Percentiles rank a stretch among this genome's conserved stretches.
phyloP scores from a whole-genome alignment of 345 rosid species.

The Populus nigra region DNA sequence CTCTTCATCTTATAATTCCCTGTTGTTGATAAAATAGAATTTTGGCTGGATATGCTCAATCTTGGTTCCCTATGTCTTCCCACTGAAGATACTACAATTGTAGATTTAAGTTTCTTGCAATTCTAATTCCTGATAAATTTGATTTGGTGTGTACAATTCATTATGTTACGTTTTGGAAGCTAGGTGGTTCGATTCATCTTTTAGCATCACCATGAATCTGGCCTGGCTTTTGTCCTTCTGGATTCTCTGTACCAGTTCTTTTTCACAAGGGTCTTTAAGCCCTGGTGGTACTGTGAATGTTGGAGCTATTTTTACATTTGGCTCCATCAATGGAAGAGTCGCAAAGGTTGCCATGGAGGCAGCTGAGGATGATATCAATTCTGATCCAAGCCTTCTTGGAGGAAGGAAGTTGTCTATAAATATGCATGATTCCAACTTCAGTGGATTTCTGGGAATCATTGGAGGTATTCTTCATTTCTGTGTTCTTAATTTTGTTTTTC shows the following conservation, averaged over 20 bases:
- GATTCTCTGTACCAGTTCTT: constrained; percentile 31
- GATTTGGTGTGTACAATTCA: not conserved
- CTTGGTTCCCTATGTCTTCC: too few species aligned
- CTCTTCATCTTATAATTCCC: not conserved
- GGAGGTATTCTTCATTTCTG: constrained; percentile 21
- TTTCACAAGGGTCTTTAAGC: constrained; percentile 35
- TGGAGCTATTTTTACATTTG: constrained; percentile 63
- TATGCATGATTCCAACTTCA: constrained; percentile 57
- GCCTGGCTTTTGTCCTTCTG: constrained; percentile 37
- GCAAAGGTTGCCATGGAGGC: constrained; percentile 64
- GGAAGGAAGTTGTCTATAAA: constrained; percentile 50
- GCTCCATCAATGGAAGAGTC: constrained; percentile 50
- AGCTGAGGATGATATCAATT: constrained; percentile 69
- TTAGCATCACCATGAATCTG: constrained; percentile 41
- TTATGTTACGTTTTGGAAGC: constrained; percentile 11
- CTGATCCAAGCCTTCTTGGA: constrained; percentile 61
- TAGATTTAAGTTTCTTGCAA: not conserved
- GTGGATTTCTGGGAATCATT: constrained; percentile 51
- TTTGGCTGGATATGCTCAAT: too few species aligned
- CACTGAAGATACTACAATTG: too few species aligned
- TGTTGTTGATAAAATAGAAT: not conserved
- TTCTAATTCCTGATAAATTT: not conserved
- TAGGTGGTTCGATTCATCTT: constrained; percentile 34
- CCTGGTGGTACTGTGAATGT: constrained; percentile 44
- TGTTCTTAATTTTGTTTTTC: not conserved